Base-by-base conservation (phyloP, 257 asterid species). In the Catharanthus roseus region DNA sequence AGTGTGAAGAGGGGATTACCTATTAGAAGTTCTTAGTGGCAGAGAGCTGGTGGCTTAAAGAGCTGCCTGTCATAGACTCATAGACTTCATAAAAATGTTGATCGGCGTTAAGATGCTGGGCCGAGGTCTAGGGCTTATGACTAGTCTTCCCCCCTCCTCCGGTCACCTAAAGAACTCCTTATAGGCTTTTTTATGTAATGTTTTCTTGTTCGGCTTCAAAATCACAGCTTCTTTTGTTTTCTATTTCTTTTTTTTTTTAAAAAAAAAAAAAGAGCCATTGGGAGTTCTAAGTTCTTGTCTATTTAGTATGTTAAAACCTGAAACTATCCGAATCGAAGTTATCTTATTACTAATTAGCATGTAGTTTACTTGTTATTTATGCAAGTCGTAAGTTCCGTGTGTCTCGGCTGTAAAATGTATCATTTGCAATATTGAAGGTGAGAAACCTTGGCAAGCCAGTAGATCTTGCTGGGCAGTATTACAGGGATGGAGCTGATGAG, bases 401-500 rank as follows among this genome's bases (percentile, higher is more conserved):
- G 18, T 76, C 0, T 70, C 44, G n/a, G 54, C 56, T 19, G 75
- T 61, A 69, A n/a, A n/a, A n/a, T n/a, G n/a, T n/a, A n/a, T n/a
- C n/a, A n/a, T n/a, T n/a, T n/a, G n/a, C n/a, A n/a, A 77, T 75
- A 73, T 67, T 82, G 72, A 81, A 93, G 97, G 99, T 93, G 81
- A 85, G 99, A 79, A 93, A 93, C 87, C 96, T 93, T 57, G 99
- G 99, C 75, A 91, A 89, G 83, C 99, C 99, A 41, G 99, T 93
- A 54, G 99, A 85, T 45, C 97, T 93, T 78, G 97, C 99, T 67
- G 92, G 89, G 63, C 90, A 86, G 71, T 91, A 93, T 73, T 93
- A 93, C 86, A 80, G 62, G 77, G 96, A 93, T 78, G 99, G 99
- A 75, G 99, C 99, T 68, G 99, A 93, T 77, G 99, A 91, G 97